These are phyloP conservation scores for Leptomonas seymouri DNA, from an alignment of 208 protist species.

Conservation along the genomic window DNA sequence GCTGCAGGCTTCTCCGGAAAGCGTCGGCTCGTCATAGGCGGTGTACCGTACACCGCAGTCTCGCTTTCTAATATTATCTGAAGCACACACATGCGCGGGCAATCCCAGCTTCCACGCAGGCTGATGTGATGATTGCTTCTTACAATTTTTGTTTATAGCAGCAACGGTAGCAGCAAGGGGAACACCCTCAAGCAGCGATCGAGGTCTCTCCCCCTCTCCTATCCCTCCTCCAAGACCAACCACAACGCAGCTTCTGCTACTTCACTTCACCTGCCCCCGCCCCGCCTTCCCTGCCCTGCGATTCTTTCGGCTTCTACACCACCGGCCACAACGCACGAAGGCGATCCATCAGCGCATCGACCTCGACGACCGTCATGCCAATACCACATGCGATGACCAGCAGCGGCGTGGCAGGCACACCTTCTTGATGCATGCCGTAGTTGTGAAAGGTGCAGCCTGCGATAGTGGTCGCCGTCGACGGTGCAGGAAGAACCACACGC, in stretches of 20 bases:
- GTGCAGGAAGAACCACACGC: conserved; percentile 58
- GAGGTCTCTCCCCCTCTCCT: no score
- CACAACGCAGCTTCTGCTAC: not conserved
- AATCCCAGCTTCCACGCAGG: no score
- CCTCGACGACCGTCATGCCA: conserved; percentile 57
- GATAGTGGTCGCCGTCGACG: conserved; percentile 34
- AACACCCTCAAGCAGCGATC: no score
- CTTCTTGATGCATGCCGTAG: conserved; percentile 71
- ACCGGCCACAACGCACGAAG: conserved; percentile 58
- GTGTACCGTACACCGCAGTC: no score
- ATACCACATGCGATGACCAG: conserved; percentile 75
- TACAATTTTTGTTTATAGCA: no score
- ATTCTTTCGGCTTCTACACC: not conserved
- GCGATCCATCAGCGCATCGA: conserved; percentile 38
- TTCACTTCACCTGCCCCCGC: not conserved
- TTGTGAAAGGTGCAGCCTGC: conserved; percentile 52
- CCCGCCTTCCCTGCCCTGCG: not conserved
- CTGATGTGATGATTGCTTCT: no score
- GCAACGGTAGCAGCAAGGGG: no score
- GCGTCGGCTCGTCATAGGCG: no score
- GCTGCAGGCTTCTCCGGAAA: no score
- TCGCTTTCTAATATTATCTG: no score
- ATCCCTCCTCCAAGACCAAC: not conserved
- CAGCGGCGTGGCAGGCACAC: conserved; percentile 37
- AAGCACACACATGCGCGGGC: no score